Percentiles rank a stretch among this genome's conserved stretches.
These are phyloP conservation scores for Solanum pinnatisectum DNA, from an alignment of 257 asterid species.

Conservation along the genomic window DNA sequence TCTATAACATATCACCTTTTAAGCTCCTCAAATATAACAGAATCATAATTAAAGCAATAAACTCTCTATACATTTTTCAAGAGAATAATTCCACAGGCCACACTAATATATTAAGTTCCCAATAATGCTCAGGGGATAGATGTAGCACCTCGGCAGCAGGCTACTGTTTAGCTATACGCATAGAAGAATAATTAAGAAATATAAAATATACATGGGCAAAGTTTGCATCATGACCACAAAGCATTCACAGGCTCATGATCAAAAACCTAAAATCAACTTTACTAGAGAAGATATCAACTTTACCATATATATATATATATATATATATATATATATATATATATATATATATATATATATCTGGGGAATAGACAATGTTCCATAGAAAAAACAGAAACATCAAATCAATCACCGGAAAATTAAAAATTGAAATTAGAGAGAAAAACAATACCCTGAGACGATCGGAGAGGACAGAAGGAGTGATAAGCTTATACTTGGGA, in stretches of 20 bases:
- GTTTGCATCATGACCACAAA: background rate
- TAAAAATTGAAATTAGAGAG: background rate
- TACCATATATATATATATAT: background rate
- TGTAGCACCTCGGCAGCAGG: background rate
- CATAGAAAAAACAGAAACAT: background rate
- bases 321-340: too few relatives aligned
- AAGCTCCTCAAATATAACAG: background rate
- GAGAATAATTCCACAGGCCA: background rate
- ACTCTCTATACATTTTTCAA: background rate
- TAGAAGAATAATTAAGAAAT: background rate
- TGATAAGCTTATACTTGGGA: slow-evolving; percentile 86
- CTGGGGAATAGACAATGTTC: background rate
- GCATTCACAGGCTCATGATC: background rate
- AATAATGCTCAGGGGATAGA: background rate
- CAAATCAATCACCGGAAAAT: background rate
- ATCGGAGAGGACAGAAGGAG: slow-evolving; percentile 85
- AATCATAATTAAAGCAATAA: background rate
- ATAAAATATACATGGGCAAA: background rate
- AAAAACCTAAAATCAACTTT: background rate
- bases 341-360: background rate
- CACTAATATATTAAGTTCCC: background rate
- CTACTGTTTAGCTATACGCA: too few relatives aligned
- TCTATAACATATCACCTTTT: background rate
- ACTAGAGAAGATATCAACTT: background rate
- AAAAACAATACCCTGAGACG: slow-evolving; percentile 67